phyloP scores from a whole-genome alignment of 2,329 filamentous ascomycete species.

The Paramyrothecium sp. region DNA sequence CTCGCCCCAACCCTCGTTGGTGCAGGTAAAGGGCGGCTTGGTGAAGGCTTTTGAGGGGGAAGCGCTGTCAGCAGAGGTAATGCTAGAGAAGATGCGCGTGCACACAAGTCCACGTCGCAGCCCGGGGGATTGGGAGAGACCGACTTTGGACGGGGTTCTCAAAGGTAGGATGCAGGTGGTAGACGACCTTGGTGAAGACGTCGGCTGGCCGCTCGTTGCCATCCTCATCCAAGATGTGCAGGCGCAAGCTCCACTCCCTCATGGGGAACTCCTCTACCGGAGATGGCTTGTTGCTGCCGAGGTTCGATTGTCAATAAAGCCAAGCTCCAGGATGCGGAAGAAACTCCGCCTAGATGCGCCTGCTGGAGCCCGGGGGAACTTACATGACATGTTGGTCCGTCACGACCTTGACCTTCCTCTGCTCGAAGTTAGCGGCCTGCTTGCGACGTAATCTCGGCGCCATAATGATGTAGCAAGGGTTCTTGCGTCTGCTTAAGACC shows the following conservation, averaged over 20 bases:
- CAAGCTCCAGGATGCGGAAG: not conserved
- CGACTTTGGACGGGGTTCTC: conserved; percentile 81
- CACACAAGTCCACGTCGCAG: not conserved
- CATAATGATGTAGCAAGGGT: not conserved
- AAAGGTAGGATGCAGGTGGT: conserved; percentile 93
- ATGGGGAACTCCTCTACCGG: conserved; percentile 87
- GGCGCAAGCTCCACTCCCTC: conserved; percentile 85
- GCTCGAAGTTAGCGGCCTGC: conserved; percentile 40
- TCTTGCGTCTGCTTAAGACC: not conserved
- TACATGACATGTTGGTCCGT: conserved; percentile 90
- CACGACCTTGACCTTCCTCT: conserved; percentile 88
- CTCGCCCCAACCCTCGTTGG: conserved; percentile 97
- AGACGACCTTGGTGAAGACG: conserved; percentile 89
- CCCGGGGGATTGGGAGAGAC: conserved; percentile 29
- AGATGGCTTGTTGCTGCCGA: conserved; percentile 71
- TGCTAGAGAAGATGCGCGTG: not conserved
- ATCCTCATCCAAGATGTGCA: conserved; percentile 81
- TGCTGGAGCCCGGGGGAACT: conserved; percentile 32
- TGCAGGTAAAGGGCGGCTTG: conserved; percentile 82
- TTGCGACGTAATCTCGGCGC: not conserved
- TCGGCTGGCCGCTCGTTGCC: conserved; percentile 80
- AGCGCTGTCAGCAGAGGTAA: conserved; percentile 10
- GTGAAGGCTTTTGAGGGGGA: conserved; percentile 62
- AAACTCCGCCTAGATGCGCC: not conserved
- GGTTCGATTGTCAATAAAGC: conserved; percentile 16